Percentiles rank a stretch among this genome's conserved stretches.
These are phyloP conservation scores for Isabelozyma rhagii DNA, from an alignment of 805 yeast species.

Conservation along the genomic window DNA sequence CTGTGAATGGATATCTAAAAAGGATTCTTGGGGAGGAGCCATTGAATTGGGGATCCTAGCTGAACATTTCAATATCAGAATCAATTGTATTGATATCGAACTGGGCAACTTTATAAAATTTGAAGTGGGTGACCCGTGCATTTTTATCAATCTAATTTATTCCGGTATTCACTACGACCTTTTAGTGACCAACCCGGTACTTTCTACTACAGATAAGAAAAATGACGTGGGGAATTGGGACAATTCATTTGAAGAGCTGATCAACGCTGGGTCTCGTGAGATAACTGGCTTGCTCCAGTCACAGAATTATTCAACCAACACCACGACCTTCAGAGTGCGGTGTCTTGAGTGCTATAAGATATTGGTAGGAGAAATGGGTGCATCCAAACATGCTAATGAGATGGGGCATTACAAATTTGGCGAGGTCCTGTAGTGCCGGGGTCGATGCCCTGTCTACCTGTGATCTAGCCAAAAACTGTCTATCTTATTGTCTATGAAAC, in stretches of 20 bases:
- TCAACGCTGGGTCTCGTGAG: slow-evolving; percentile 34
- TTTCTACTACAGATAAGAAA: slow-evolving; percentile 19
- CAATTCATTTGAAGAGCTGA: slow-evolving; percentile 23
- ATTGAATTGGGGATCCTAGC: slow-evolving; percentile 68
- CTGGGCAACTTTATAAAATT: slow-evolving; percentile 57
- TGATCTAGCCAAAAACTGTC: too few relatives aligned
- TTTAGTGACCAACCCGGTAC: slow-evolving; percentile 34
- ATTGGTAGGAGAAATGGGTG: slow-evolving; percentile 62
- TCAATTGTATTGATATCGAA: slow-evolving; percentile 64
- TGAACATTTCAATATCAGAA: slow-evolving; percentile 46
- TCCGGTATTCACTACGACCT: slow-evolving; percentile 76
- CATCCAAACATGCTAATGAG: slow-evolving; percentile 57
- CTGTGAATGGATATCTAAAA: slow-evolving; percentile 56
- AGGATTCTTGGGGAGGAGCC: slow-evolving; percentile 80
- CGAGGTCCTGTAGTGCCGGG: slow-evolving; percentile 35
- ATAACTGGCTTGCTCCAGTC: slow-evolving; percentile 46
- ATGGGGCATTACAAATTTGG: slow-evolving; percentile 65
- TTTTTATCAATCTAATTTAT: slow-evolving; percentile 55
- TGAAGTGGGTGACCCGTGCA: slow-evolving; percentile 28
- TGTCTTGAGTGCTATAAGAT: slow-evolving; percentile 54
- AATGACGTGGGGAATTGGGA: slow-evolving; percentile 40
- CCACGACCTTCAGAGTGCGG: slow-evolving; percentile 52
- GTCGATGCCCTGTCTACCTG: neutral
- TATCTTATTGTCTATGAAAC: too few relatives aligned
- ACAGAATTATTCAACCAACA: slow-evolving; percentile 62